Base-by-base conservation (phyloP, 2,329 filamentous ascomycete genomes). In the Ophiocordyceps australis region DNA sequence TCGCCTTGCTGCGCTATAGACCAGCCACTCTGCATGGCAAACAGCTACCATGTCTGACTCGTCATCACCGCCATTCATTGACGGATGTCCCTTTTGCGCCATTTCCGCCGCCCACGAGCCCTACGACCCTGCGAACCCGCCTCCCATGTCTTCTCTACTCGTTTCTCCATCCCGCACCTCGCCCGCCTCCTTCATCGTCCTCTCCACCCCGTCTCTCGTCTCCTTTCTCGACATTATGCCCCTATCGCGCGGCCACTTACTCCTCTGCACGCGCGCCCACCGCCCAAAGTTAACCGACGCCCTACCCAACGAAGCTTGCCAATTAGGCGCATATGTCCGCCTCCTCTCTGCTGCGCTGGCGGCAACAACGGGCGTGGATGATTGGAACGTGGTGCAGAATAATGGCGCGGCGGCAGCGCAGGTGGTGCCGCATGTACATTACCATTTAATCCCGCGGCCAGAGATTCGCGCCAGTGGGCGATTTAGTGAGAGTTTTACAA, bases 371-470 rank as follows among this genome's bases (percentile, higher is more conserved):
- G 76, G 74, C 8, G 67, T 81, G 2, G 61, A 60, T 26, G 85
- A 94, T 52, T 95, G 86, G 77, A 98, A 98, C 49, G 72, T 95
- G 17, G 81, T 95, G 28, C 86, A 95, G 56, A 95, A 95, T 47
- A 95, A 94, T 39, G 82, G 86, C 11, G 74, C 74, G 4, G 70
- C 82, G 17, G 86, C 86, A 3, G 83, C 83, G 3, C 86, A 95
- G 54, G 82, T 93, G 11, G 83, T 95, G 3, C 77, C 78, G 14
- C 86, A 95, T 49, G 75, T 91, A 25, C 86, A 98, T 49, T 95
- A 91, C 47, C 89, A 98, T 40, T 65, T 95, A 27, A 91, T 98
- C 18, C 86, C 86, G 0, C 58, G 86, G 20, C 83, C 85, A 0
- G 70, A 77, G 52, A 65, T 65, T 30, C 57, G 55, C 36, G 64